Base-by-base conservation (phyloP, 106 monocot genomes). In the Iris macrosiphon region DNA sequence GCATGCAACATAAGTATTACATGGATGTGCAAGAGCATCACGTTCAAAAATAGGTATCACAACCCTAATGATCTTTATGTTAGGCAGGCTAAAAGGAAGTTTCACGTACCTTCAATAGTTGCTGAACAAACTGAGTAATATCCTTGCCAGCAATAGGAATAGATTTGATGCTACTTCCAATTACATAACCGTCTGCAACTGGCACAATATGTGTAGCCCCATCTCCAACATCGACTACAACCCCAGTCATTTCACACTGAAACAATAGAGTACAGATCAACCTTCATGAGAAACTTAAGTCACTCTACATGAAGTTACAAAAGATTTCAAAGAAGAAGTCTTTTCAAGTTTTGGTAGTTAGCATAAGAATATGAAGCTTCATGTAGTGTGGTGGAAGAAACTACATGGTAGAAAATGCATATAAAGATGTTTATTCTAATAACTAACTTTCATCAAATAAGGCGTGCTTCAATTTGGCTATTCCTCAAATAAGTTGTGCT, bases 221-320 rank as follows among this genome's bases (percentile, higher is more conserved):
- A 78, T 90, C 90, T 43, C 90, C 90, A 57, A 80, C 72, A 71
- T 90, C 90, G 48, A 90, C 74, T 49, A 85, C 81, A 43, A 90
- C 84, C 23, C 90, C 90, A 68, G 90, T 90, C 90, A 85, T 90
- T 71, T 85, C 84, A 81, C 84, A 84, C 90, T 90, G 74, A 72
- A 27, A 63, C 52, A 70, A 65, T 47, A n/a, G n/a, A n/a, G 44
- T 48, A 70, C 23, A 24, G 9, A 15, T 64, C 35, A 59, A 55
- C 37, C 38, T 40, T 63, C 53, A 40, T 44, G 22, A 59, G 28
- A 39, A 70, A 28, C 7, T 39, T 7, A 18, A 50, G 37, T 7
- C 11, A 47, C 14, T 10, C 16, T 26, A 19, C 30, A 61, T 16
- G 24, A 29, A 60, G 49, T 20, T 52, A 27, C 39, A 10, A 23